These are phyloP conservation scores for Debaryomycetaceae sp. DNA, from an alignment of 1,139 yeast genomes.

Conservation along the genomic window DNA sequence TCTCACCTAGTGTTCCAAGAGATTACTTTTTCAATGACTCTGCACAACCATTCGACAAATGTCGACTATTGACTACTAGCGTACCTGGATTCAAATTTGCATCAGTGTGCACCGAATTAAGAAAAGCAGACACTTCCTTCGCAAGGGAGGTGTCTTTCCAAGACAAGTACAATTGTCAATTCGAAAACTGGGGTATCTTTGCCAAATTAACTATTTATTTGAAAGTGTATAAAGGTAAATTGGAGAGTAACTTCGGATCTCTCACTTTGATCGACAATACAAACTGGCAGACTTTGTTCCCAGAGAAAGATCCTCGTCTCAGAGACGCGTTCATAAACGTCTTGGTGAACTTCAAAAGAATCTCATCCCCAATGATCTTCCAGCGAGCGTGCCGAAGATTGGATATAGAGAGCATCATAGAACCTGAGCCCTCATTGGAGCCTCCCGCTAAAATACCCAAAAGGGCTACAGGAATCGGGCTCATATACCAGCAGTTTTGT, in stretches of 20 bases:
- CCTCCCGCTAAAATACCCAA: conserved; percentile 5
- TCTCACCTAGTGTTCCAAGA: conserved; percentile 7
- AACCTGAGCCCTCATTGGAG: background rate
- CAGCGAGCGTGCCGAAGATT: conserved; percentile 1
- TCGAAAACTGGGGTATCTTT: conserved; percentile 12
- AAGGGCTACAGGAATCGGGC: conserved; percentile 4
- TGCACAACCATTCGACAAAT: conserved; percentile 1
- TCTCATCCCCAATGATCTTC: background rate
- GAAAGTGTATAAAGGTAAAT: conserved; percentile 9
- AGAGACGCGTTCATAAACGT: conserved; percentile 1
- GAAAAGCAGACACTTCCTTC: conserved; percentile 1
- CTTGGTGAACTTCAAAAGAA: conserved; percentile 1
- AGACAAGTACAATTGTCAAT: conserved; percentile 8
- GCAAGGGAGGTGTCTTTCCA: conserved; percentile 7
- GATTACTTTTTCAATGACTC: conserved; percentile 2
- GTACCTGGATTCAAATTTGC: conserved; percentile 6
- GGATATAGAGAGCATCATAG: conserved; percentile 1
- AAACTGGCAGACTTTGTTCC: conserved; percentile 4
- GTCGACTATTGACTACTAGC: conserved; percentile 9
- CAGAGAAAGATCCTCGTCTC: conserved; percentile 1
- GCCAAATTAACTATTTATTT: conserved; percentile 10
- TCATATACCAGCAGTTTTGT: conserved; percentile 7
- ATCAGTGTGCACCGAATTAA: conserved; percentile 5
- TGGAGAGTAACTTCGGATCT: conserved; percentile 10
- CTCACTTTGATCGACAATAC: conserved; percentile 4